phyloP scores from a whole-genome alignment of 2,329 filamentous ascomycete species.

The Ophiostoma fasciatum region DNA sequence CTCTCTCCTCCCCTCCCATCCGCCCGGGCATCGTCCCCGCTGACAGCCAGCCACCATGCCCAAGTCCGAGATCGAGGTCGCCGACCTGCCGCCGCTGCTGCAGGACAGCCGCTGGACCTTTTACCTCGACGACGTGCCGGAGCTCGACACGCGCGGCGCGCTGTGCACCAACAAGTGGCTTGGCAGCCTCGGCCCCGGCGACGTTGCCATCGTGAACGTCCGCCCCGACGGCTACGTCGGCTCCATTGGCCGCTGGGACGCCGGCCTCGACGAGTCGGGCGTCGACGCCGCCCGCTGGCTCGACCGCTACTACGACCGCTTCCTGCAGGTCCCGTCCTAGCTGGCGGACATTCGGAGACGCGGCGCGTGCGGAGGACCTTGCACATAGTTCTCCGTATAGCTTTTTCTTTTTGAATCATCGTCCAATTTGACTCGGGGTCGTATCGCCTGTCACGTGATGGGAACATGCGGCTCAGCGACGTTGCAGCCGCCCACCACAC shows the following conservation, averaged over 20 bases:
- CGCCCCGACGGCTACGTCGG: conserved; percentile 63
- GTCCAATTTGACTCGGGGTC: too few species aligned
- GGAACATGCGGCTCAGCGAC: too few species aligned
- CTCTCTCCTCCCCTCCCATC: background rate
- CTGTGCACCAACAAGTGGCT: conserved; percentile 57
- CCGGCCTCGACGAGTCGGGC: conserved; percentile 33
- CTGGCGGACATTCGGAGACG: background rate
- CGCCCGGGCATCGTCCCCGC: too few species aligned
- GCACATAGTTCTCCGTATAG: too few species aligned
- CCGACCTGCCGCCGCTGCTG: conserved; percentile 45
- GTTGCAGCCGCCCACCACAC: too few species aligned
- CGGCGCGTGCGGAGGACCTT: too few species aligned
- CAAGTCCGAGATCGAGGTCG: conserved; percentile 49
- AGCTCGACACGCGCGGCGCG: conserved; percentile 35
- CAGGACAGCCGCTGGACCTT: conserved; percentile 56
- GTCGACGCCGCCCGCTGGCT: conserved; percentile 38
- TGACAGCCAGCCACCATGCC: conserved; percentile 37
- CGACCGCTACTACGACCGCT: conserved; percentile 38
- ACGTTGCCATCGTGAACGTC: conserved; percentile 52
- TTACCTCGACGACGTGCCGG: conserved; percentile 51
- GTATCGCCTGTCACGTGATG: too few species aligned
- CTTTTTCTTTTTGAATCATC: too few species aligned
- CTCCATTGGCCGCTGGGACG: conserved; percentile 40
- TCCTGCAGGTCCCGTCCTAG: conserved; percentile 32
- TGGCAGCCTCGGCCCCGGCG: conserved; percentile 37